phyloP scores from a whole-genome alignment of 2,329 filamentous ascomycete species.

The Monosporascus sp. region DNA sequence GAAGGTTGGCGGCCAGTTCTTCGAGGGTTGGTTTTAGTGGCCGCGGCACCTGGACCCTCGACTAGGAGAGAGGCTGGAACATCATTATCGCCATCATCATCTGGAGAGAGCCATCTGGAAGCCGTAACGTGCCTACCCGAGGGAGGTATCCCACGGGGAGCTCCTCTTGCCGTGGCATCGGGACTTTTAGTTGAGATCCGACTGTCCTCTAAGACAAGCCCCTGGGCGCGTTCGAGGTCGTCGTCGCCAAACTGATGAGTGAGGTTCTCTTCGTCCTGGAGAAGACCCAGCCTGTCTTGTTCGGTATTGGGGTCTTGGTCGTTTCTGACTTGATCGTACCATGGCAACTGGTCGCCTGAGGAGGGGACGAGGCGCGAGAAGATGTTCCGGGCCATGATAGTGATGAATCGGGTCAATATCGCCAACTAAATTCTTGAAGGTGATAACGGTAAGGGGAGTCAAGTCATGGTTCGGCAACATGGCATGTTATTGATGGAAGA shows the following conservation, averaged over 20 bases:
- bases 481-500: not conserved
- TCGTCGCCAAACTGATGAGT: slow-evolving; percentile 46
- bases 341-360: slow-evolving; percentile 33
- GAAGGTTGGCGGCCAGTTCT: slow-evolving; percentile 18
- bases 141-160: slow-evolving; percentile 8
- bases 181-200: slow-evolving; percentile 37
- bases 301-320: slow-evolving; percentile 38
- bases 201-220: slow-evolving; percentile 41
- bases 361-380: slow-evolving; percentile 39
- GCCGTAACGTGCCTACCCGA: slow-evolving; percentile 11
- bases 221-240: slow-evolving; percentile 39
- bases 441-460: not conserved
- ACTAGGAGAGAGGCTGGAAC: slow-evolving; percentile 60
- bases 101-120: slow-evolving; percentile 24
- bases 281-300: slow-evolving; percentile 32
- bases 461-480: not conserved
- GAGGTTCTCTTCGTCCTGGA: slow-evolving; percentile 49
- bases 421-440: not conserved
- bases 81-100: slow-evolving; percentile 46
- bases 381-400: slow-evolving; percentile 41
- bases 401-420: slow-evolving; percentile 4
- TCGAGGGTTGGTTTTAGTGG: slow-evolving; percentile 19
- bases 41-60: slow-evolving; percentile 35
- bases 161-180: slow-evolving; percentile 11
- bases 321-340: slow-evolving; percentile 46